These are phyloP conservation scores for Hysterangium stoloniferum DNA, from an alignment of 768 basidiomycete species.

Conservation along the genomic window DNA sequence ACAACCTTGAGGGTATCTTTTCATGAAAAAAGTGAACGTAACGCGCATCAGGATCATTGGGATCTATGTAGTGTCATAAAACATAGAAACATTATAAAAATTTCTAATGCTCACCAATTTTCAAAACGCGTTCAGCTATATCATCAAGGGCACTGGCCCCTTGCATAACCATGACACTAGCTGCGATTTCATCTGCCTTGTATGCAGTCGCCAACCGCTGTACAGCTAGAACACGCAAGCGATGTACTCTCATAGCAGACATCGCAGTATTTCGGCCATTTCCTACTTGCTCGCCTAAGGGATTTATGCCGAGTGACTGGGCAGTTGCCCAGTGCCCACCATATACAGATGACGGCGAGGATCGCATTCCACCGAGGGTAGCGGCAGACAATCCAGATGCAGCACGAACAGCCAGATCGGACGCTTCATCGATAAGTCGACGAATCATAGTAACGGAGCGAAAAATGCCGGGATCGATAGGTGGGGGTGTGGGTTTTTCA, in stretches of 20 bases:
- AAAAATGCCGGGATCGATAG: constrained; percentile 86
- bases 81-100: neutral
- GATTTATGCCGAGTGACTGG: constrained; percentile 57
- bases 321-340: constrained; percentile 52
- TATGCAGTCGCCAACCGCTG: constrained; percentile 85
- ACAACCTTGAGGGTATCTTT: constrained; percentile 86
- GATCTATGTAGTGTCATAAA: constrained; percentile 39
- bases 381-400: constrained; percentile 75
- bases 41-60: constrained; percentile 67
- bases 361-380: constrained; percentile 59
- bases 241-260: constrained; percentile 79
- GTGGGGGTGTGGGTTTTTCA: constrained; percentile 70
- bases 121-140: constrained; percentile 81
- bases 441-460: constrained; percentile 68
- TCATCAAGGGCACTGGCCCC: constrained; percentile 90
- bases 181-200: constrained; percentile 82
- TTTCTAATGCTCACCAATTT: constrained; percentile 35
- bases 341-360: constrained; percentile 19
- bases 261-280: constrained; percentile 71
- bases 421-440: constrained; percentile 79
- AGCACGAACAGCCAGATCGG: constrained; percentile 82
- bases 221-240: constrained; percentile 73
- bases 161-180: constrained; percentile 93
- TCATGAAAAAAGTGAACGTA: constrained; percentile 95
- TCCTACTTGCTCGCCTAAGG: constrained; percentile 38